Evolutionary conservation across 2,329 filamentous ascomycete species (phyloP), one percentile per base, ranked within the genome.

Genomic region (Chaetomiaceae sp.): DNA sequence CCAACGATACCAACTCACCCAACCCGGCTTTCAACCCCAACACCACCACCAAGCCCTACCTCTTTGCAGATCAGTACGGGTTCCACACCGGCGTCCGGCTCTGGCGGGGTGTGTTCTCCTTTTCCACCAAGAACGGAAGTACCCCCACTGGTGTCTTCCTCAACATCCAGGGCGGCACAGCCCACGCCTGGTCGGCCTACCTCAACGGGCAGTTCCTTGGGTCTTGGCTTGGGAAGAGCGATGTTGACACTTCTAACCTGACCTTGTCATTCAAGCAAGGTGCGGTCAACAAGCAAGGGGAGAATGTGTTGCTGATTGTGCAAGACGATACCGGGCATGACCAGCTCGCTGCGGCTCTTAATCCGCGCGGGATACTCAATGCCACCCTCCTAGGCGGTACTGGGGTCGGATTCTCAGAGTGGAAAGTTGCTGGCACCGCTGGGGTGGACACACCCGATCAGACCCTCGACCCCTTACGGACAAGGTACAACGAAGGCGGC

Each of bases 1-100:
- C 29, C 27, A 37, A 36, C 47, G n/a, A 9, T 29, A 43, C 4
- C 17, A 47, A 34, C 7, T 29, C 45, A 6, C 31, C 34, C 20
- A 47, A 47, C 45, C 22, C 33, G 6, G 31, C 31, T 22, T 9
- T 31, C 11, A 20, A 31, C 22, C 22, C 17, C 29, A 29, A n/a
- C 31, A 25, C 11, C 22, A 39, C 22, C 31, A 38, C 33, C 33
- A 38, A 3, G 12, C 31, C 33, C 12, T 29, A 8, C 17, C 40
- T 51, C 25, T 46, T 38, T 34, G 49, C 49, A n/a, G 33, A 45
- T 34, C n/a, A 25, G 2, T 39, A 51, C 42, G 42, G 42, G 9
- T 51, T 51, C 37, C 49, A 51, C 49, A 51, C 49, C 19, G 49
- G 49, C 40, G 39, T 38, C 23, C 49, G 33, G 23, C 49, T 51